Percentiles rank a stretch among this genome's conserved stretches.
Conservation (phyloP, 495 filamentous ascomycete species). For the Xylaria scruposa region DNA sequence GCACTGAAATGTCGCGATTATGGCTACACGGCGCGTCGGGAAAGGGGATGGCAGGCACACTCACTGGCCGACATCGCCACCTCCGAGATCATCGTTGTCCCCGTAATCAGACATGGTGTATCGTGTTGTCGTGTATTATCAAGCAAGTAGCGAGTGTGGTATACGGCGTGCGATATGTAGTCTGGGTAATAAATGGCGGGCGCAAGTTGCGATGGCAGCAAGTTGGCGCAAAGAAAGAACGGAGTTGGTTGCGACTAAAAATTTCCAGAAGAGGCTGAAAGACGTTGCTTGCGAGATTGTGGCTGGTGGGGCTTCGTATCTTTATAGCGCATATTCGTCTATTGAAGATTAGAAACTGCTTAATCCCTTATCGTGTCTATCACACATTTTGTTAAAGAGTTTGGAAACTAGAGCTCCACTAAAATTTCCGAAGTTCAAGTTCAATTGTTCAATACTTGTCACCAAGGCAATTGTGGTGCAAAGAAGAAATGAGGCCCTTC, state of each 20-base stretch:
- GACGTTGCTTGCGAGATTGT: constrained; percentile 7
- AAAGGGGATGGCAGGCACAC: constrained; percentile 25
- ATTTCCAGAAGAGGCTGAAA: constrained; percentile 33
- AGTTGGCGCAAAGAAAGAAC: background rate
- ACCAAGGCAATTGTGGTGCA: background rate
- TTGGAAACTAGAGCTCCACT: constrained; percentile 14
- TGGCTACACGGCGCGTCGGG: constrained; percentile 16
- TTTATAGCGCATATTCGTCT: background rate
- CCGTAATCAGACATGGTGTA: constrained; percentile 86
- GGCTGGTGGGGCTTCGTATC: background rate
- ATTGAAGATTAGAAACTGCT: background rate
- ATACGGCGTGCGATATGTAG: background rate
- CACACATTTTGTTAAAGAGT: constrained; percentile 1
- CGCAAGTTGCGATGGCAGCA: constrained; percentile 22
- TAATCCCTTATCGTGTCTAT: constrained; percentile 5
- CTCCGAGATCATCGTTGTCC: constrained; percentile 69
- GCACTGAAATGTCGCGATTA: constrained; percentile 2
- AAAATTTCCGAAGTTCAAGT: constrained; percentile 5
- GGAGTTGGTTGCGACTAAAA: constrained; percentile 34
- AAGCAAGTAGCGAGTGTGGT: constrained; percentile 2
- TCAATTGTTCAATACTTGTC: constrained; percentile 1
- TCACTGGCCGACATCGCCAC: constrained; percentile 45
- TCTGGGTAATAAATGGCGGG: constrained; percentile 20
- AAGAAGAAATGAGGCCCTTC: constrained; percentile 15
- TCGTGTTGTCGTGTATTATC: background rate